Base-by-base conservation (phyloP, 345 rosid genomes). In the Salix purpurea region DNA sequence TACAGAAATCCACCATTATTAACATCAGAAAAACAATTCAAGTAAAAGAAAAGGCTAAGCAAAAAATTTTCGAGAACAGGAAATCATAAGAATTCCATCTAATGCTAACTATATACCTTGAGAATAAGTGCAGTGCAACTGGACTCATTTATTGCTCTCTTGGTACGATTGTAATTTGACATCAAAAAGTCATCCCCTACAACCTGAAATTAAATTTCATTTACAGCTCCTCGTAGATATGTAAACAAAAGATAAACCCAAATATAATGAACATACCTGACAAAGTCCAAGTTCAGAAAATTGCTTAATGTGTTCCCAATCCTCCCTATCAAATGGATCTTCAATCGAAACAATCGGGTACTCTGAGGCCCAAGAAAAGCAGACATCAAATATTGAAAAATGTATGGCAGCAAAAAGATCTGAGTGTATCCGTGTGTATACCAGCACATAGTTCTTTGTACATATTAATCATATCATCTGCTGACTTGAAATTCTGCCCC, bases 271-370 rank as follows among this genome's bases (percentile, higher is more conserved):
- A 69, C 85, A 77, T 76, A 93, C 99, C 99, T 96, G 99, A 82
- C 99, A 93, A 78, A 91, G 88, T 82, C 90, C 97, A 81, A 93
- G 98, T 83, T 85, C 48, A 71, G 97, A 85, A 67, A 96, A 87
- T 24, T 36, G 13, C 85, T 88, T 93, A 78, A 85, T 86, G 79
- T 92, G 97, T 79, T 92, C 99, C 98, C 99, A 93, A 66, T 96
- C 99, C 84, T 96, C 99, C 89, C 85, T 93, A 85, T 96, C 99
- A 79, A 96, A 96, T 60, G 99, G 99, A 85, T 96, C 99, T 89
- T 96, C 98, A 54, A 96, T 90, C 48, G 91, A 92, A 24, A 91
- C 86, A 74, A 96, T 89, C 28, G 96, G 97, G 82, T 93, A 93
- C 48, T 89, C 99, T 96, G 78, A 40, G 46, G 58, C 69, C 77